Conservation (phyloP, 2,329 filamentous ascomycete species). For the Exophiala aquamarina region DNA sequence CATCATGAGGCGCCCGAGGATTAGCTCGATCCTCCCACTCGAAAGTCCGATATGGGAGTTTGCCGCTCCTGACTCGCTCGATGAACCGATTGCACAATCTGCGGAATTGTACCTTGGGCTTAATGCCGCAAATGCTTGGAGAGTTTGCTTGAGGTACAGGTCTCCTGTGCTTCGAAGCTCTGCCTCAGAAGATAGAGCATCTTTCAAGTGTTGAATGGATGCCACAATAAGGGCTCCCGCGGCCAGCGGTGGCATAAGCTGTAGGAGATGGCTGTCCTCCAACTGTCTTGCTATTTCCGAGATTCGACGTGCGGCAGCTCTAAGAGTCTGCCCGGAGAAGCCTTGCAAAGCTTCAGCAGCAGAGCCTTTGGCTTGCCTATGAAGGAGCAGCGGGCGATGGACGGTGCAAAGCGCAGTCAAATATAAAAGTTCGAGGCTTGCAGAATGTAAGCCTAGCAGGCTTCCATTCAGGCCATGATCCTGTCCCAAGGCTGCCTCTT, state of each 20-base stretch:
- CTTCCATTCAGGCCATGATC: conserved; percentile 7
- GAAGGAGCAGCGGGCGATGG: conserved; percentile 6
- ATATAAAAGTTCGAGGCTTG: conserved; percentile 10
- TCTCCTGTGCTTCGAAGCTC: conserved; percentile 1
- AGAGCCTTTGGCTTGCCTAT: not conserved
- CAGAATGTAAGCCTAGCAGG: conserved; percentile 7
- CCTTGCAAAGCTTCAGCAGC: conserved; percentile 8
- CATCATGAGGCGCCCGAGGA: conserved; percentile 2
- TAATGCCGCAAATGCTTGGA: conserved; percentile 5
- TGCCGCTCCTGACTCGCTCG: conserved; percentile 5
- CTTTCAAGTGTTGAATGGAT: conserved; percentile 10
- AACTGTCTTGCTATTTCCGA: conserved; percentile 9
- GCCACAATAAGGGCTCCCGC: conserved; percentile 6
- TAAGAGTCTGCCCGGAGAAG: conserved; percentile 3
- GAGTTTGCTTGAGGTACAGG: conserved; percentile 9
- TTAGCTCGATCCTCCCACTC: conserved; percentile 9
- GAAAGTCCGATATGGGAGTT: conserved; percentile 3
- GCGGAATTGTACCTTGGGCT: conserved; percentile 3
- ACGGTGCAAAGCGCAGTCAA: conserved; percentile 6
- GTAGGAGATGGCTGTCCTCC: conserved; percentile 1
- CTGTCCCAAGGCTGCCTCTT: conserved; percentile 4
- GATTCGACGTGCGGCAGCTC: conserved; percentile 8
- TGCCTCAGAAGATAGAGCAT: conserved; percentile 3
- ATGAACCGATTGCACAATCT: conserved; percentile 9
- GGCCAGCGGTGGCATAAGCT: conserved; percentile 3